These are phyloP conservation scores for Cladosporium sp. DNA, from an alignment of 2,329 filamentous ascomycete genomes.

Conservation along the genomic window DNA sequence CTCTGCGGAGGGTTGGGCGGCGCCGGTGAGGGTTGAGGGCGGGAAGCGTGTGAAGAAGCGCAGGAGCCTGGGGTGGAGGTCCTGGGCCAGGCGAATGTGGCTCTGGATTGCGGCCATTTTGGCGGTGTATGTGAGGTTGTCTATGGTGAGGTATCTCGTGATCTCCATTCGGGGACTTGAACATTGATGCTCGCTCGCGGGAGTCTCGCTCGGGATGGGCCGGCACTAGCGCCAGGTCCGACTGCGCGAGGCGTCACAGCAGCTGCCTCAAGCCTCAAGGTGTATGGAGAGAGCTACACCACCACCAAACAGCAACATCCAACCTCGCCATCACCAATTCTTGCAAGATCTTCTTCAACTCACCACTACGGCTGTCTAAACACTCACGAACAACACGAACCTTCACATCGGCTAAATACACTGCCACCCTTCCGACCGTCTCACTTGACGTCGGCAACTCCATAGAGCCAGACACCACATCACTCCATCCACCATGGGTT, in stretches of 20 bases:
- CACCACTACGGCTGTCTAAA: too few species aligned
- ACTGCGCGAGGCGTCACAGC: conserved; percentile 19
- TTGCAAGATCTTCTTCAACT: background rate
- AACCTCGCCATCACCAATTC: conserved; percentile 1
- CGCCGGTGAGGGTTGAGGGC: conserved; percentile 48
- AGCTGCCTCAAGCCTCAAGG: conserved; percentile 14
- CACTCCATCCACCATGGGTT: conserved; percentile 59
- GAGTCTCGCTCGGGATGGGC: conserved; percentile 15
- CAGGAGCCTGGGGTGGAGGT: conserved; percentile 74
- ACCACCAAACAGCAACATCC: conserved; percentile 4
- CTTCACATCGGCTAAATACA: background rate
- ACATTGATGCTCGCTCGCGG: background rate
- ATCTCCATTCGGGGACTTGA: background rate
- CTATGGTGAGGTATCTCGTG: conserved; percentile 1
- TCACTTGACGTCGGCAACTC: conserved; percentile 7
- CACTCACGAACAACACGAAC: too few species aligned
- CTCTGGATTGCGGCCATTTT: conserved; percentile 24
- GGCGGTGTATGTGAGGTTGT: conserved; percentile 15
- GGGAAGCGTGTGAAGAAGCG: conserved; percentile 91
- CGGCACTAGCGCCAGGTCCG: conserved; percentile 17
- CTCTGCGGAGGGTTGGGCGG: conserved; percentile 6
- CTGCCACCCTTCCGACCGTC: background rate
- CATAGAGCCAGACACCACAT: conserved; percentile 8
- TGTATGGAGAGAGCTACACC: conserved; percentile 5
- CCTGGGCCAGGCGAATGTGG: conserved; percentile 57